These are phyloP conservation scores for Ophiosphaerella korrae DNA, from an alignment of 2,329 filamentous ascomycete species.

Conservation along the genomic window DNA sequence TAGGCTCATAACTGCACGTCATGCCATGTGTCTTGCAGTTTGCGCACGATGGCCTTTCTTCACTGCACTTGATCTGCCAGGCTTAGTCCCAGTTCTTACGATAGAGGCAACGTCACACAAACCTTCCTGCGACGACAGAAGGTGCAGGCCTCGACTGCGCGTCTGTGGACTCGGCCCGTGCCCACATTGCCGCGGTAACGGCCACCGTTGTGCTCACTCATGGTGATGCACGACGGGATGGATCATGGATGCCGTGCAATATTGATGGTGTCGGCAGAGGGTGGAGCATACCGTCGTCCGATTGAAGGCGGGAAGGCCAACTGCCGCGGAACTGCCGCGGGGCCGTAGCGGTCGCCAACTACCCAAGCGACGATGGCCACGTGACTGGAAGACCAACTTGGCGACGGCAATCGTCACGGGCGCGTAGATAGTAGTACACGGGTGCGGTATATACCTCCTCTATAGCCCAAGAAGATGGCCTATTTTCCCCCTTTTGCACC, in stretches of 20 bases:
- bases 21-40: slow-evolving; percentile 55
- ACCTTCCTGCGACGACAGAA: slow-evolving; percentile 50
- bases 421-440: no score
- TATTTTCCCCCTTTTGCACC: not conserved
- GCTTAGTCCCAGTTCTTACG: slow-evolving; percentile 14
- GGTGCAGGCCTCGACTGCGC: slow-evolving; percentile 42
- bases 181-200: slow-evolving; percentile 6
- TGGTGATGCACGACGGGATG: not conserved
- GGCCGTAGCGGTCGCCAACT: no score
- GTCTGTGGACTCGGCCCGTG: slow-evolving; percentile 24
- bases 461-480: not conserved
- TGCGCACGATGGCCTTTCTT: slow-evolving; percentile 51
- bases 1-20: slow-evolving; percentile 51
- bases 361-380: no score
- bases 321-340: not conserved
- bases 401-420: no score
- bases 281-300: not conserved
- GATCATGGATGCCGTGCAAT: not conserved
- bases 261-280: not conserved
- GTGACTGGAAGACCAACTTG: no score
- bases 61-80: slow-evolving; percentile 56
- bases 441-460: slow-evolving; percentile 1
- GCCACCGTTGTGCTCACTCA: not conserved
- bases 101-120: not conserved
- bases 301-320: not conserved